Conservation (phyloP, 768 basidiomycete species). For the Hericium coralloides region DNA sequence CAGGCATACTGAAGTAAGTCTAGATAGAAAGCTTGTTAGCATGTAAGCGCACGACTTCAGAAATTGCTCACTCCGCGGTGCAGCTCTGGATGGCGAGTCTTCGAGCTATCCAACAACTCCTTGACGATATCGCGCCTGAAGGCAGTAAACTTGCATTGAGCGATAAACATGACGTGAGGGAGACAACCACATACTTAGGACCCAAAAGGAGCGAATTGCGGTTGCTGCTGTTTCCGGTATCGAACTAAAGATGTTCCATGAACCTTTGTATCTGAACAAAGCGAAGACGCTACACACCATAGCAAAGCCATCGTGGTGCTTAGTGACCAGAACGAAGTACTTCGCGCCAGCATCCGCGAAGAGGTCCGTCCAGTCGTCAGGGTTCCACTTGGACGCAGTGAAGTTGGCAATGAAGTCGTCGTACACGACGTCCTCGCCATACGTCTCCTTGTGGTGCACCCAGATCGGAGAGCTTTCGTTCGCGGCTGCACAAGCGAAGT, state of each 20-base stretch:
- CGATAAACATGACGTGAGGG: neutral
- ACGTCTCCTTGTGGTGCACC: constrained; percentile 40
- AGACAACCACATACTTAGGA: constrained; percentile 25
- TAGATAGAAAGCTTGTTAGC: neutral
- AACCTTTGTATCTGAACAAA: neutral
- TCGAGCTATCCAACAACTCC: neutral
- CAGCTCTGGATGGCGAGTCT: neutral
- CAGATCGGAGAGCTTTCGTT: constrained; percentile 32
- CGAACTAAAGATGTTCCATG: constrained; percentile 24
- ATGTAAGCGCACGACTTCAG: neutral
- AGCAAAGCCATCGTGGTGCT: constrained; percentile 55
- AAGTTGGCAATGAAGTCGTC: constrained; percentile 53
- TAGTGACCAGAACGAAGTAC: constrained; percentile 54
- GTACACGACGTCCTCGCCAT: constrained; percentile 38
- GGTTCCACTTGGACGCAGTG: constrained; percentile 42
- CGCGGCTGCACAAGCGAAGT: constrained; percentile 23
- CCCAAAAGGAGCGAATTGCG: constrained; percentile 39
- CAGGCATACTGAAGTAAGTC: neutral
- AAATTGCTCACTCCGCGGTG: neutral
- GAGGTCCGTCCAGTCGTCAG: constrained; percentile 45
- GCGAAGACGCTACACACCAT: constrained; percentile 15
- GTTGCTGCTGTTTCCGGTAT: constrained; percentile 44
- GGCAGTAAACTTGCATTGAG: neutral
- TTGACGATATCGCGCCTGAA: neutral
- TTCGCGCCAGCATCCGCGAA: constrained; percentile 50